Evolutionary conservation across 345 rosid species (phyloP).

Genomic region (Xanthoceras sorbifolium): DNA sequence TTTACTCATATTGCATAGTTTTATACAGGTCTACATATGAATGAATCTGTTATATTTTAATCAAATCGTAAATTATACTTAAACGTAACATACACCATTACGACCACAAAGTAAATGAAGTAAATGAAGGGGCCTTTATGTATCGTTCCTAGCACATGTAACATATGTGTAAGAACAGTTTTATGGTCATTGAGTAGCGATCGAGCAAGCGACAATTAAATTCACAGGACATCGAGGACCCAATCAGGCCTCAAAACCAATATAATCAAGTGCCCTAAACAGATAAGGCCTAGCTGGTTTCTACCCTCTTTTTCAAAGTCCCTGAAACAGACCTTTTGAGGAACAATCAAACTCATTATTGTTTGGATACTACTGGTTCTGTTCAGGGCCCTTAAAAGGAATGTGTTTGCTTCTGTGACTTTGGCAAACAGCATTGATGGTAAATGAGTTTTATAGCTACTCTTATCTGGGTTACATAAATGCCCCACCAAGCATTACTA

Average conservation of each 20-base stretch:
- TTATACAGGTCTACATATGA: too few relatives aligned
- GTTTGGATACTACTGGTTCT: constrained; percentile 13
- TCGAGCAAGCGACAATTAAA: neutral
- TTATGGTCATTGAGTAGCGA: neutral
- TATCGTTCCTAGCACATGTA: neutral
- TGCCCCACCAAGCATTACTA: constrained; percentile 4
- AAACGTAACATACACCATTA: too few relatives aligned
- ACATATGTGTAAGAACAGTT: neutral
- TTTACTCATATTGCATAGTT: too few relatives aligned
- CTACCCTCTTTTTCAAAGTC: neutral
- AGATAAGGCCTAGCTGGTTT: neutral
- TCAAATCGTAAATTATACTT: too few relatives aligned
- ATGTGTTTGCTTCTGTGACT: constrained; percentile 16
- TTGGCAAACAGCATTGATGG: constrained; percentile 23
- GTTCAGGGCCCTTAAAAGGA: constrained; percentile 2
- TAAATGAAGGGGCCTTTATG: neutral
- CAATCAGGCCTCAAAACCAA: neutral
- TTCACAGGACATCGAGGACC: neutral
- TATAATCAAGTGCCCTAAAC: neutral
- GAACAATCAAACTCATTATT: constrained; percentile 8
- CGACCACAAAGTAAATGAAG: too few relatives aligned
- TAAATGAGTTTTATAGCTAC: constrained; percentile 16
- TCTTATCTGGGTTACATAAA: constrained; percentile 12
- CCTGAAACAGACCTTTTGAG: neutral
- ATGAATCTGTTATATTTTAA: too few relatives aligned